Base-by-base conservation (phyloP, 148 eudicot species). In the Heliamphora exappendiculata region DNA sequence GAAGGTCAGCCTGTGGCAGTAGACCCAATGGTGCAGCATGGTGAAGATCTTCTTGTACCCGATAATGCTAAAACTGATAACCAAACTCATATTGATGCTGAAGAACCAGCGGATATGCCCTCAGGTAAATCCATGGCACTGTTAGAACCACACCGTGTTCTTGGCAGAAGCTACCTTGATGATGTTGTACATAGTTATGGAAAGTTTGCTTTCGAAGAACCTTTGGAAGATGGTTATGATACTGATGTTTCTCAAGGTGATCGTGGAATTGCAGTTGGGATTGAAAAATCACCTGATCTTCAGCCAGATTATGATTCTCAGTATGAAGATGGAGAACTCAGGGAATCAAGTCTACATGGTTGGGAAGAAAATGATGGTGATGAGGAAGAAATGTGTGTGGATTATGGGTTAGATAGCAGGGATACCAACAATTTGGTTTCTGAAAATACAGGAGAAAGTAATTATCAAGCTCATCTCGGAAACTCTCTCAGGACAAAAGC, bases 271-370 rank as follows among this genome's bases (percentile, higher is more conserved):
- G 54, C 1, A 24, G 70, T 19, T 65, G 81, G 70, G 68, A 33
- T 63, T 51, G 78, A 79, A 60, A 53, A 75, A 36, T 22, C 34
- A 36, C 51, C 53, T 76, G 76, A 74, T 76, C 68, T 47, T 20
- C 82, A 44, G 51, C 81, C 73, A 66, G 89, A 55, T 55, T 79
- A 76, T 81, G 89, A 81, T 71, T 86, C 86, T 34, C 85, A 83
- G 47, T 86, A 79, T 77, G 89, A 86, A 84, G 89, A 86, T 75
- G 86, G 89, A 54, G 89, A 86, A 76, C 78, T 86, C 17, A 77
- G 86, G 71, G 88, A 86, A 75, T 72, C 82, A 3, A 76, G 60
- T 72, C 82, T 70, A 70, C 82, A 16, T 73, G 60, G 66, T 45
- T 83, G 84, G 84, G 83, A 81, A 68, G 84, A 72, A 71, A 80